These are phyloP conservation scores for Diophrys appendiculata DNA, from an alignment of 73 alveolate genomes.

Conservation along the genomic window DNA sequence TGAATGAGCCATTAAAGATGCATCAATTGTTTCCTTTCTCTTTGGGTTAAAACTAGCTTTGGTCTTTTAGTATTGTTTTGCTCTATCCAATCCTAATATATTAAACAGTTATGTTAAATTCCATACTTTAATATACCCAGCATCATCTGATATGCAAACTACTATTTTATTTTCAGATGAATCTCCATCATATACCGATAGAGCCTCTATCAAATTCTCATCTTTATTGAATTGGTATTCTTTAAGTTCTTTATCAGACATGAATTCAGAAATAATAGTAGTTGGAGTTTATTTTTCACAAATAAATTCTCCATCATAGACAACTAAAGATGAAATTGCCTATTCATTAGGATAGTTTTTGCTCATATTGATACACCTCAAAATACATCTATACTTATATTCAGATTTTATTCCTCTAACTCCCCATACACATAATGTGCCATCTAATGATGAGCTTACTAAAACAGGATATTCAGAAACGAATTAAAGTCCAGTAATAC, in stretches of 20 bases:
- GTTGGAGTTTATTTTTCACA: constrained; percentile 16
- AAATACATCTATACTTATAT: constrained; percentile 47
- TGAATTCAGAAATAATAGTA: constrained; percentile 45
- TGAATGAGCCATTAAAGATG: constrained; percentile 22
- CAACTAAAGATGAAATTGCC: not conserved
- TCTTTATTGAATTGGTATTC: not conserved
- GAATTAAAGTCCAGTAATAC: constrained; percentile 74
- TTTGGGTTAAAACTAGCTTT: constrained; percentile 55
- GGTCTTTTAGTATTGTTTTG: constrained; percentile 2
- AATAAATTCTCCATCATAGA: not conserved
- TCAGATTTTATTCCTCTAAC: constrained; percentile 57
- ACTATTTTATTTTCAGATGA: constrained; percentile 1
- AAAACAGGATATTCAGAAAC: constrained; percentile 89
- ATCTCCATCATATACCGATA: not conserved
- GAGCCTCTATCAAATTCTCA: not conserved
- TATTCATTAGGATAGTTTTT: not conserved
- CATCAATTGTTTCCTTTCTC: constrained; percentile 40
- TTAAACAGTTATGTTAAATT: constrained; percentile 11
- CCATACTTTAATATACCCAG: constrained; percentile 37
- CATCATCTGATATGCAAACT: constrained; percentile 38
- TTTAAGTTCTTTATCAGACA: constrained; percentile 12
- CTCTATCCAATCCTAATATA: constrained; percentile 7
- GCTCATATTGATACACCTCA: not conserved
- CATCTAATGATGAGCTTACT: constrained; percentile 74
- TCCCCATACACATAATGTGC: not conserved